Evolutionary conservation across 2,329 filamentous ascomycete species (phyloP), one percentile per base, ranked within the genome.

Genomic region (Paracamarosporium sp.): DNA sequence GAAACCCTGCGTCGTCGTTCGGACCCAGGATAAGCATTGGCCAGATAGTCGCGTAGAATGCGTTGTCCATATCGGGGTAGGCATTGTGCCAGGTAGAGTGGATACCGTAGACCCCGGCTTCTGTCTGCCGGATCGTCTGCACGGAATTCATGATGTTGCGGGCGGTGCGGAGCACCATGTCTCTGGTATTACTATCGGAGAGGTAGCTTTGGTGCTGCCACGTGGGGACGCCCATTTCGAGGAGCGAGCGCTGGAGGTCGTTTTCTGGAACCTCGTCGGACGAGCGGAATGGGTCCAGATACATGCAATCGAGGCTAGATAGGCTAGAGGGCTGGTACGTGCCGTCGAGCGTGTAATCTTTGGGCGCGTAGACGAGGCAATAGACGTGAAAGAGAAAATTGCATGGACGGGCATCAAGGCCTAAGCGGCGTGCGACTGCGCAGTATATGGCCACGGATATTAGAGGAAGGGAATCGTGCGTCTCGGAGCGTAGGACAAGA

Each of bases 381-480:
- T 96, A 90, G 13, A 97, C 91, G 71, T 97, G 93, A 62, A 87
- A 90, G 3, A 94, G 92, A 68, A 94, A 91, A 41, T 90, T 88
- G 65, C 91, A 94, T 53, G 91, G 92, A 31, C 87, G 86, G 0
- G 93, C 92, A 65, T 89, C 84, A 45, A 99, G 76, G 1, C 90
- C 90, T 12, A 97, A 73, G 35, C 90, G 85, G 53, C 86, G 83
- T 0, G 92, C 93, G 15, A 98, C 76, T 56, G 88, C 88, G 70
- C 90, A 95, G 77, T 90, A 99, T 61, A 98, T 96, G 58, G 89
- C 90, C 54, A 90, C 90, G 1, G 92, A 95, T 60, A 97, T 90
- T 50, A 97, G 83, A 1, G 94, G 95, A 8, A 97, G 82, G 1
- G 93, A 94, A 27, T 91, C 88, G 68, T 96, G 92, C 0, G 85